A percentile compares a stretch with the other conserved stretches of the same genome.
Conservation (phyloP, 257 asterid species). For the Ehretia macrophylla region DNA sequence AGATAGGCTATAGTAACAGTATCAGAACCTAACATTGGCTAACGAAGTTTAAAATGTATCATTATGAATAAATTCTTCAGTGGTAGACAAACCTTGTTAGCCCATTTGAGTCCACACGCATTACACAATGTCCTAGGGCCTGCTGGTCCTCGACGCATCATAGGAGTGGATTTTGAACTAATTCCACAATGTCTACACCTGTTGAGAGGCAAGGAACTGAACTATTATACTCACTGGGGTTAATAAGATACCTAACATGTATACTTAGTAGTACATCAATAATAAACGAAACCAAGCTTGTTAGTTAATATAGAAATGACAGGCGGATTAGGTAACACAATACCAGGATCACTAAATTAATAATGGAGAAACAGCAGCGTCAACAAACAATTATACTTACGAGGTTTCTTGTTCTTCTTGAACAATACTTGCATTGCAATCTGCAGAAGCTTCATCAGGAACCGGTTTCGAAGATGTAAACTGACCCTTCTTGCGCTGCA, state of each 20-base stretch:
- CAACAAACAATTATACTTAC: conserved; percentile 40
- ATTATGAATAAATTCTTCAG: conserved; percentile 1
- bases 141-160: conserved; percentile 98
- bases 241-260: neutral
- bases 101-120: conserved; percentile 95
- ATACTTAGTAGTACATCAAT: neutral
- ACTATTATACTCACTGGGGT: neutral
- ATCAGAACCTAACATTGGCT: too few relatives aligned
- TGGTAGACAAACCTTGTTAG: conserved; percentile 62
- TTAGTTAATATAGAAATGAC: neutral
- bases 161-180: conserved; percentile 91
- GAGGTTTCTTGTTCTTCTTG: conserved; percentile 85
- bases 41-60: neutral
- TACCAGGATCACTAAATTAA: too few relatives aligned
- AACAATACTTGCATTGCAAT: conserved; percentile 54
- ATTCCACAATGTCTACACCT: conserved; percentile 89
- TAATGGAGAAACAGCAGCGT: neutral
- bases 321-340: too few relatives aligned
- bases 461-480: conserved; percentile 79
- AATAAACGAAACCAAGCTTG: neutral
- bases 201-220: conserved; percentile 19
- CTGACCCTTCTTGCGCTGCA: conserved; percentile 99
- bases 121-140: conserved; percentile 93
- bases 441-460: conserved; percentile 82
- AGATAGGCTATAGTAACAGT: too few relatives aligned